Evolutionary conservation across 371 early-diverging fungal genomes (phyloP).

Genomic region (Mucor irregularis): DNA sequence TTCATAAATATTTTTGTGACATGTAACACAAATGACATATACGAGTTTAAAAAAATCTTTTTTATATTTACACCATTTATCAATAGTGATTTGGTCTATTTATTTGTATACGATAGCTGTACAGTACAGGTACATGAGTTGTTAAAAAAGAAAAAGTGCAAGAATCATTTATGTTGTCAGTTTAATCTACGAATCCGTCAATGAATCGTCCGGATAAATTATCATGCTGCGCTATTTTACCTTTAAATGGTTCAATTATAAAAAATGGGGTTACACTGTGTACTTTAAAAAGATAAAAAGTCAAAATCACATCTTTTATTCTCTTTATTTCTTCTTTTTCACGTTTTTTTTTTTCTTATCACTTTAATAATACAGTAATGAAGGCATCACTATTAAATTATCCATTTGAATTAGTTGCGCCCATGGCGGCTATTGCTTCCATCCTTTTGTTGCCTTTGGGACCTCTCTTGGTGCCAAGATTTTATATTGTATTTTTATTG

Average conservation of each 20-base stretch:
- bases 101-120: too few species aligned
- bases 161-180: neutral
- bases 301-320: slow-evolving; percentile 4
- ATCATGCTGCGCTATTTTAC: neutral
- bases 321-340: slow-evolving; percentile 5
- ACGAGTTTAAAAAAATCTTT: neutral
- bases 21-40: neutral
- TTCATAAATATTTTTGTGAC: too few species aligned
- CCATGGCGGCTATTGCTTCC: slow-evolving; percentile 52
- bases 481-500: slow-evolving; percentile 51
- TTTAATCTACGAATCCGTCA: too few species aligned
- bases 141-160: neutral
- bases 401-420: slow-evolving; percentile 55
- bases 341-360: slow-evolving; percentile 5
- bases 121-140: too few species aligned
- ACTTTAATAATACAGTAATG: slow-evolving; percentile 7
- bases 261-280: neutral
- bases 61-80: too few species aligned
- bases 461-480: slow-evolving; percentile 53
- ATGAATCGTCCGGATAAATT: too few species aligned
- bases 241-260: neutral
- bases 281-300: neutral
- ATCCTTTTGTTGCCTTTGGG: slow-evolving; percentile 50
- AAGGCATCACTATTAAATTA: slow-evolving; percentile 30
- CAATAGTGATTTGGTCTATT: too few species aligned